Conservation (phyloP, 23 red algal genomes). For the Gracilaria caudata region DNA sequence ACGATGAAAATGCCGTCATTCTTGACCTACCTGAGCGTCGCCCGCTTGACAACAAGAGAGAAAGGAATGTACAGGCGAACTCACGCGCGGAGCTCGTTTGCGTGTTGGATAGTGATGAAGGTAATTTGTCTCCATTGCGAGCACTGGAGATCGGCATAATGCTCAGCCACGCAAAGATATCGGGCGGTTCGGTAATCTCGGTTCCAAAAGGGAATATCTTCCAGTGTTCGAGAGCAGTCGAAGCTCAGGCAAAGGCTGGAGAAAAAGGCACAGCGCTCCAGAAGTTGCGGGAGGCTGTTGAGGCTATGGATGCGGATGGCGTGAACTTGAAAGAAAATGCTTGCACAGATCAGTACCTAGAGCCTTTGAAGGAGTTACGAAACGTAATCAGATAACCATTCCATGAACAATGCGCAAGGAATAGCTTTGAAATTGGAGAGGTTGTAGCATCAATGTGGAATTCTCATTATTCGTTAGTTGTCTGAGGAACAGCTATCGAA, state of each 20-base stretch:
- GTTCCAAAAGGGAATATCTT: constrained; percentile 4
- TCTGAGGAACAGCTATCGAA: constrained; percentile 20
- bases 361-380: constrained; percentile 12
- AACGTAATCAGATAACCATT: background rate
- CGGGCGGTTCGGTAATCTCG: constrained; percentile 1
- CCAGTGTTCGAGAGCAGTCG: constrained; percentile 12
- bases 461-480: background rate
- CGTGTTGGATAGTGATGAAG: constrained; percentile 15
- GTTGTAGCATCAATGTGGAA: background rate
- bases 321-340: background rate
- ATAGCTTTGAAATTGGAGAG: background rate
- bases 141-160: constrained; percentile 22
- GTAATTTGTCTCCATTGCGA: background rate
- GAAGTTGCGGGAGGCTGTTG: constrained; percentile 6
- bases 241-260: constrained; percentile 14
- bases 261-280: background rate
- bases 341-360: background rate
- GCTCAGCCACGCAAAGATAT: constrained; percentile 12
- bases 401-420: background rate
- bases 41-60: constrained; percentile 59
- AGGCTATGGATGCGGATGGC: background rate
- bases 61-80: constrained; percentile 23
- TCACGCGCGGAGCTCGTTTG: constrained; percentile 20
- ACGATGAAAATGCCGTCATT: constrained; percentile 34
- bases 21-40: constrained; percentile 57